These are phyloP conservation scores for Sclerotiophoma versabilis DNA, from an alignment of 2,329 filamentous ascomycete genomes.

Conservation along the genomic window DNA sequence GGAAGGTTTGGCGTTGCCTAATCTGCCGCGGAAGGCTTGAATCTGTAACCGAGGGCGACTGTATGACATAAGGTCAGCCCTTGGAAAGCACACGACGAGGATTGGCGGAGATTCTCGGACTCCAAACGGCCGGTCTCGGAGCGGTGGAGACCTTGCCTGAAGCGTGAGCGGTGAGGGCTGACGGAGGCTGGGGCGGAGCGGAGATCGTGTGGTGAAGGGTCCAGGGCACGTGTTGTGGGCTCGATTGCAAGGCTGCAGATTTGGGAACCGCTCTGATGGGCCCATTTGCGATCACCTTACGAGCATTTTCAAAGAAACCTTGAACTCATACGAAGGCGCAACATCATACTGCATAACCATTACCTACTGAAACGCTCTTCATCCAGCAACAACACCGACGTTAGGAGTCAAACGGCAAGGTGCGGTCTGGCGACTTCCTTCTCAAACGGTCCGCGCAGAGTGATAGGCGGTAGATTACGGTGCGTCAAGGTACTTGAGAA, in stretches of 20 bases:
- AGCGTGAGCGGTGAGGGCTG: constrained; percentile 30
- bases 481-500: constrained; percentile 24
- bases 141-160: constrained; percentile 33
- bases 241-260: constrained; percentile 18
- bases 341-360: constrained; percentile 8
- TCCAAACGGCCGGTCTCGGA: constrained; percentile 25
- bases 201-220: constrained; percentile 27
- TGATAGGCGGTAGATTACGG: constrained; percentile 26
- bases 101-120: constrained; percentile 31
- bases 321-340: neutral
- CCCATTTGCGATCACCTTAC: constrained; percentile 1
- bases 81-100: constrained; percentile 6
- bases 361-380: constrained; percentile 8
- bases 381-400: constrained; percentile 13
- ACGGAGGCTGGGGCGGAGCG: constrained; percentile 31
- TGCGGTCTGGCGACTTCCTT: constrained; percentile 18
- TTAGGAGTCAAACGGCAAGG: constrained; percentile 14
- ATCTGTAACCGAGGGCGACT: constrained; percentile 17
- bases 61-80: constrained; percentile 27
- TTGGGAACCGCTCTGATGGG: constrained; percentile 6
- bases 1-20: constrained; percentile 20
- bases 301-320: constrained; percentile 6
- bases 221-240: constrained; percentile 27
- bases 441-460: constrained; percentile 13
- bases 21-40: constrained; percentile 18